Evolutionary conservation across 345 rosid species (phyloP).

Genomic region (Salix exigua): DNA sequence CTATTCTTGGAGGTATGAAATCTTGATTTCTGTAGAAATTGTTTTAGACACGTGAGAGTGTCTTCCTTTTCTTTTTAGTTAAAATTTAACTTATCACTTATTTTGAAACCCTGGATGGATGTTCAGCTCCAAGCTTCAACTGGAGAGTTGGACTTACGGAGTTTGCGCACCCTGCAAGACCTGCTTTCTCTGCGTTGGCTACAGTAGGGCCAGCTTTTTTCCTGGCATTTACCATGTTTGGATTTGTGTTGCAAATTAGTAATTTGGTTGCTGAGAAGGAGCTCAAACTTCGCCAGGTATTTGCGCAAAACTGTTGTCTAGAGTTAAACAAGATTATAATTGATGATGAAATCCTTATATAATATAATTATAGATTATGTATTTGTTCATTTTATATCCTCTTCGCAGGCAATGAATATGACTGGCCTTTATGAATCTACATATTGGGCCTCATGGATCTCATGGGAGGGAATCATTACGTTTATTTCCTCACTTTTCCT

Average conservation of each 20-base stretch:
- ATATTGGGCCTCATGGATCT: conserved; percentile 85
- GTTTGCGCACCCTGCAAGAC: conserved; percentile 70
- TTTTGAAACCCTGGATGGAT: conserved; percentile 6
- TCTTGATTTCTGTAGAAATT: not conserved
- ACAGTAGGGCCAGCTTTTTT: conserved; percentile 69
- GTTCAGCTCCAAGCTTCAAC: conserved; percentile 56
- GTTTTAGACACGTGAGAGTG: not conserved
- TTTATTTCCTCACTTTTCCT: conserved; percentile 67
- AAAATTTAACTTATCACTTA: not conserved
- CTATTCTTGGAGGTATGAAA: conserved; percentile 59
- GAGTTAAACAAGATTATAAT: conserved; percentile 1
- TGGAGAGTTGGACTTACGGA: conserved; percentile 83
- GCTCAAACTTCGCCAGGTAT: conserved; percentile 95
- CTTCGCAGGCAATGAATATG: conserved; percentile 72
- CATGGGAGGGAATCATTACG: conserved; percentile 71
- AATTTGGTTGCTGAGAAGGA: conserved; percentile 80
- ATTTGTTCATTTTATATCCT: not conserved
- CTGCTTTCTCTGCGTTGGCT: conserved; percentile 42
- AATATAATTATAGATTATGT: not conserved
- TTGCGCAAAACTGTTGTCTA: conserved; percentile 1
- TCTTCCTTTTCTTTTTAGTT: not conserved
- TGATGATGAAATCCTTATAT: not conserved
- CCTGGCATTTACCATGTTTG: conserved; percentile 88
- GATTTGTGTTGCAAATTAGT: conserved; percentile 78
- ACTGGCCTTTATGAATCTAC: conserved; percentile 90